Evolutionary conservation across 106 monocot genomes (phyloP), one percentile per base, ranked within the genome.

Genomic region (Platanthera zijinensis): DNA sequence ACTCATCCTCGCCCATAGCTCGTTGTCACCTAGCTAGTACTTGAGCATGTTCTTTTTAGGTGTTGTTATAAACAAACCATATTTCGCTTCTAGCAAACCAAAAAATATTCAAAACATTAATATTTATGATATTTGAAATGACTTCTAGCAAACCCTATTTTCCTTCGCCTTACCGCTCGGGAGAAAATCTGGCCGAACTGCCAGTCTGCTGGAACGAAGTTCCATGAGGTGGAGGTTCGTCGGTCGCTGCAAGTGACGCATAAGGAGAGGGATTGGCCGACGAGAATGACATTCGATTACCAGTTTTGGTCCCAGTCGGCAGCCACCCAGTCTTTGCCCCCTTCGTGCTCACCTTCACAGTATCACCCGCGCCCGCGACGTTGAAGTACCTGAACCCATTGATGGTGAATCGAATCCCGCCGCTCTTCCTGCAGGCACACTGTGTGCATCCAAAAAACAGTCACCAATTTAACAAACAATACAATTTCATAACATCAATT

Each of bases 261-360:
- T 77, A 90, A 87, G 50, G 90, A 87, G 63, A 87, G 79, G 22
- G 85, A 28, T 64, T 90, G 90, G 62, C 90, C 90, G 10, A 78
- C 79, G 18, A 90, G 84, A 3, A 82, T 79, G 39, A 83, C 79
- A 47, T 90, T 90, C 46, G 90, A 90, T 71, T 90, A 87, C 90
- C 87, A 90, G 75, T 90, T 90, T 80, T 90, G 87, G n/a, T 87
- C 90, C 90, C 90, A 90, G 85, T 90, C 49, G 83, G 77, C 87
- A 90, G 84, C 90, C 87, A 87, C 22, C 82, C 85, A 9, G 87
- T 87, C 15, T 46, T 74, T 14, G 87, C 45, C 1, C 87, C 90
- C 72, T 87, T 90, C 10, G 87, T 75, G 80, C 85, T 85, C 15
- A 57, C 84, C 8, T 83, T 80, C 6, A 90, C 71, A 54, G 87